These are phyloP conservation scores for Zasmidium angulare DNA, from an alignment of 2,329 filamentous ascomycete genomes.

Conservation along the genomic window DNA sequence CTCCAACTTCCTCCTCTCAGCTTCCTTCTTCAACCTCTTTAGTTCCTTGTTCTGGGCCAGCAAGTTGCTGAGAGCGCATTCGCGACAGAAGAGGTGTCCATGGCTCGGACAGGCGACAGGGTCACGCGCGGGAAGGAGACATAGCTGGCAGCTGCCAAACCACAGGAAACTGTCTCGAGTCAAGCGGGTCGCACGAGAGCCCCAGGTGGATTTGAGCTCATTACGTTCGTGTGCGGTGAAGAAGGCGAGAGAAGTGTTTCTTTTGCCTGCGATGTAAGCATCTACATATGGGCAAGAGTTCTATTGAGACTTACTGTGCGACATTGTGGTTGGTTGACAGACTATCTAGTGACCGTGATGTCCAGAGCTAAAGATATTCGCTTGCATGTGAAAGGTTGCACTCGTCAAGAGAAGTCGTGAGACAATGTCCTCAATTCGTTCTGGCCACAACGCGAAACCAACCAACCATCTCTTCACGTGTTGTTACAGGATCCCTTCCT, in stretches of 20 bases:
- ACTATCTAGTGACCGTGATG: not conserved
- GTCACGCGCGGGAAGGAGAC: slow-evolving; percentile 74
- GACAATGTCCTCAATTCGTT: not conserved
- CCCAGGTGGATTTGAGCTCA: slow-evolving; percentile 79
- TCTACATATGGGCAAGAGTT: not conserved
- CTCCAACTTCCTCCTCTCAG: slow-evolving; percentile 58
- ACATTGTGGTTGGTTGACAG: slow-evolving; percentile 5
- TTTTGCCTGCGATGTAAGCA: slow-evolving; percentile 54
- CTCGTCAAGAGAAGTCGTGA: not conserved
- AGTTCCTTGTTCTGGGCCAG: slow-evolving; percentile 89
- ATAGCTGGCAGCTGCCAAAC: slow-evolving; percentile 85
- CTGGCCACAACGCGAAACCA: not conserved
- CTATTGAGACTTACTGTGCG: slow-evolving; percentile 12
- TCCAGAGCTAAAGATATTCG: not conserved
- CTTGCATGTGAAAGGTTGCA: not conserved
- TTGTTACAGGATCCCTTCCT: not conserved
- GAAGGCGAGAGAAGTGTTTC: slow-evolving; percentile 87
- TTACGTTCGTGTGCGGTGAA: slow-evolving; percentile 91
- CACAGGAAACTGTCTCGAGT: slow-evolving; percentile 88
- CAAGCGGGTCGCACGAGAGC: slow-evolving; percentile 77
- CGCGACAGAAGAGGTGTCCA: slow-evolving; percentile 91
- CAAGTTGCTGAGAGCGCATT: slow-evolving; percentile 90
- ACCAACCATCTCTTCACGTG: not conserved
- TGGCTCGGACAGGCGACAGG: slow-evolving; percentile 76
- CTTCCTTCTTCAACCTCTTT: slow-evolving; percentile 69